phyloP scores from a whole-genome alignment of 75 land plant species.

The Cupressus sempervirens region DNA sequence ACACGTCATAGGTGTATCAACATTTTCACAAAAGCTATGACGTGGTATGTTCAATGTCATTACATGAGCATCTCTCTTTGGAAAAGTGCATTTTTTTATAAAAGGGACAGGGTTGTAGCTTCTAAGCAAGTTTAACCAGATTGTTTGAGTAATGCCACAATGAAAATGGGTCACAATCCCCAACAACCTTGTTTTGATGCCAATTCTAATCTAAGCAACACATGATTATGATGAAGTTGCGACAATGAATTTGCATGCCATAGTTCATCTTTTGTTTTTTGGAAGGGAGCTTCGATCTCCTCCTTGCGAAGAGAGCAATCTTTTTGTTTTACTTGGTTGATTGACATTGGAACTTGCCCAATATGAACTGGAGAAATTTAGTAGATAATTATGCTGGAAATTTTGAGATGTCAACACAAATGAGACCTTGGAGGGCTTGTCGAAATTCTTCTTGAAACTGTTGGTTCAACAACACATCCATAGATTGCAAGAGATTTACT shows the following conservation, averaged over 20 bases:
- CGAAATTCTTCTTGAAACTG: conserved; percentile 80
- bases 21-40: no score
- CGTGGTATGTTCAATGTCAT: no score
- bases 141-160: no score
- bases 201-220: no score
- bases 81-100: no score
- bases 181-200: no score
- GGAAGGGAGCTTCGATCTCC: conserved; percentile 72
- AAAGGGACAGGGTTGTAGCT: no score
- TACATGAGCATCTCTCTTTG: no score
- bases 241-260: conserved; percentile 63
- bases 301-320: conserved; percentile 88
- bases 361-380: conserved; percentile 57
- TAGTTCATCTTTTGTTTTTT: conserved; percentile 78
- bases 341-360: conserved; percentile 72
- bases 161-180: no score
- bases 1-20: no score
- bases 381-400: conserved; percentile 77
- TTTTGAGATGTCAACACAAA: conserved; percentile 75
- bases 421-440: conserved; percentile 72
- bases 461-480: conserved; percentile 68
- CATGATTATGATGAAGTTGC: no score
- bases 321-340: conserved; percentile 88
- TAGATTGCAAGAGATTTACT: conserved; percentile 77
- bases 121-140: no score